A percentile compares a stretch with the other conserved stretches of the same genome.
phyloP scores from a whole-genome alignment of 2,329 filamentous ascomycete genomes.

The Akanthomyces dipterigenus region DNA sequence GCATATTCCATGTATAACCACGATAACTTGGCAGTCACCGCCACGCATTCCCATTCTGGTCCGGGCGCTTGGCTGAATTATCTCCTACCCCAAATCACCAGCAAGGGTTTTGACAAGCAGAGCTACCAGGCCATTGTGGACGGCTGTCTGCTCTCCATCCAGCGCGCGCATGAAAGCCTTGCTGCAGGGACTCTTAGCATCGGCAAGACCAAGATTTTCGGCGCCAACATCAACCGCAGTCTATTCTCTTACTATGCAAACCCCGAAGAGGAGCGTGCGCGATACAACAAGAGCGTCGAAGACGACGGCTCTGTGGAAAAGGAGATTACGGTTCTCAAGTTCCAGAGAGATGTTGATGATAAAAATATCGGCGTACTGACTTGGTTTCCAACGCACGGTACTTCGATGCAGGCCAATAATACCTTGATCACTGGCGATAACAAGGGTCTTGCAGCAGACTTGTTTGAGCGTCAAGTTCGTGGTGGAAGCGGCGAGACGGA shows the following conservation, averaged over 20 bases:
- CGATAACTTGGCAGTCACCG: slow-evolving; percentile 80
- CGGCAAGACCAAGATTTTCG: slow-evolving; percentile 52
- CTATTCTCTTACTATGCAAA: slow-evolving; percentile 80
- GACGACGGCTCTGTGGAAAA: slow-evolving; percentile 56
- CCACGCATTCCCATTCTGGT: slow-evolving; percentile 84
- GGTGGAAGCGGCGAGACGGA: slow-evolving; percentile 49
- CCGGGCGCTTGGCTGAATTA: slow-evolving; percentile 92
- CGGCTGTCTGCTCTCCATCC: slow-evolving; percentile 71
- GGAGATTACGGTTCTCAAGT: slow-evolving; percentile 68
- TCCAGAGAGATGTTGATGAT: slow-evolving; percentile 62
- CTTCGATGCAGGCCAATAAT: slow-evolving; percentile 84
- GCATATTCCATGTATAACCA: slow-evolving; percentile 66
- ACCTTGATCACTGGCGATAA: slow-evolving; percentile 86
- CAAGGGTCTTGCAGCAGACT: slow-evolving; percentile 79
- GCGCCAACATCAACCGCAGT: slow-evolving; percentile 78
- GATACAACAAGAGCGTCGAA: slow-evolving; percentile 44
- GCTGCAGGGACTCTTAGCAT: slow-evolving; percentile 58
- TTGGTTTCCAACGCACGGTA: slow-evolving; percentile 89
- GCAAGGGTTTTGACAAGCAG: slow-evolving; percentile 75
- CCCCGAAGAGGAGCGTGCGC: slow-evolving; percentile 61
- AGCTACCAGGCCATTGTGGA: slow-evolving; percentile 84
- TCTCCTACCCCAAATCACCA: slow-evolving; percentile 81
- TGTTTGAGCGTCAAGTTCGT: slow-evolving; percentile 68
- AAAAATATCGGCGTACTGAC: slow-evolving; percentile 76
- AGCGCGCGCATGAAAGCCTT: slow-evolving; percentile 60